Conservation (phyloP, 345 rosid genomes). For the Corymbia maculata region DNA sequence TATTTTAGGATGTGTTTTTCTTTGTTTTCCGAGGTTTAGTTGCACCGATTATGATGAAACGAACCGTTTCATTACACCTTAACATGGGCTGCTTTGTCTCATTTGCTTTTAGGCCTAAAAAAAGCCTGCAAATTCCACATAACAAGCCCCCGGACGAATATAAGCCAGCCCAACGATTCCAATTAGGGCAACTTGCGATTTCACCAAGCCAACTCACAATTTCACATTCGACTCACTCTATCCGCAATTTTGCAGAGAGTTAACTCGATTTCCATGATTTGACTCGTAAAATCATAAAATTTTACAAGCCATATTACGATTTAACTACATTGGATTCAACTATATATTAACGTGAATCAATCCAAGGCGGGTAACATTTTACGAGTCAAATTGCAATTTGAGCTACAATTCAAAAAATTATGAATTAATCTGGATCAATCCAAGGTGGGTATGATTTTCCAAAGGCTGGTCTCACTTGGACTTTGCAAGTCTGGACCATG, state of each 20-base stretch:
- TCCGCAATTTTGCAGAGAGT: neutral
- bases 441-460: slow-evolving; percentile 34
- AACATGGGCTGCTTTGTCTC: neutral
- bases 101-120: neutral
- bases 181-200: neutral
- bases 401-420: neutral
- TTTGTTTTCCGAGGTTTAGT: accelerated
- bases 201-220: neutral
- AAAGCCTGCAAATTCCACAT: neutral
- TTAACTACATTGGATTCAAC: neutral
- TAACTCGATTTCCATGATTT: neutral
- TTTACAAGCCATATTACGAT: neutral
- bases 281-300: neutral
- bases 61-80: neutral
- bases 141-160: neutral
- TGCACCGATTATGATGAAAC: neutral
- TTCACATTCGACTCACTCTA: neutral
- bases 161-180: neutral
- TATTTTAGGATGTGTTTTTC: no score
- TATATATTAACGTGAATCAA: neutral
- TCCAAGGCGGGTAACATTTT: neutral
- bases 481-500: no score
- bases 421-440: slow-evolving; percentile 78
- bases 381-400: neutral
- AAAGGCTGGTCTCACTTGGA: no score